These are phyloP conservation scores for Phytophthora litchii DNA, from an alignment of 352 stramenopile genomes.

Conservation along the genomic window DNA sequence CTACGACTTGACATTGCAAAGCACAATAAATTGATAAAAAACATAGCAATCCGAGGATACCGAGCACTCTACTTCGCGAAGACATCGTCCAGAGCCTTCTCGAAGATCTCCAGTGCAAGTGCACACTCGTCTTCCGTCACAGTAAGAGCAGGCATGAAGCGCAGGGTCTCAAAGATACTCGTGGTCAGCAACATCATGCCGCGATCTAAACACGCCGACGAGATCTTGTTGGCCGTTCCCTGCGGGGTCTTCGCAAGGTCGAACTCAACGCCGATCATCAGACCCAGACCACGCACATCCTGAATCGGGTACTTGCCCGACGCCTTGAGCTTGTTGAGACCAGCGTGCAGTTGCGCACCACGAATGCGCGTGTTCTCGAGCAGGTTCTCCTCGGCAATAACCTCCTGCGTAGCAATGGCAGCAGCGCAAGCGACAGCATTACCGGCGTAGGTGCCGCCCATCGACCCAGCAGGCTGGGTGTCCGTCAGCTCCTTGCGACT, in stretches of 20 bases:
- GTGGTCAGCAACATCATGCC: conserved; percentile 93
- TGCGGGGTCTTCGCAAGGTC: conserved; percentile 51
- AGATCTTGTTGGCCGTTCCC: conserved; percentile 77
- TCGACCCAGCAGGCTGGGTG: conserved; percentile 83
- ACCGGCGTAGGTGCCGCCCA: conserved; percentile 93
- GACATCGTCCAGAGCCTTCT: conserved; percentile 57
- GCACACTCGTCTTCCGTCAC: conserved; percentile 79
- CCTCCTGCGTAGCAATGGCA: conserved; percentile 88
- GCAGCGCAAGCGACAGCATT: conserved; percentile 92
- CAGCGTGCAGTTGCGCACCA: conserved; percentile 74
- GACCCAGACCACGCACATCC: conserved; percentile 91
- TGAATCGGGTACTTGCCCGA: conserved; percentile 78
- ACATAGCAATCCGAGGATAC: too few species aligned
- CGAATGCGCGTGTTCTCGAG: conserved; percentile 83
- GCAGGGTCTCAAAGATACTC: conserved; percentile 91
- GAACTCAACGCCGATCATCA: conserved; percentile 95
- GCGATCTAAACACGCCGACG: conserved; percentile 81
- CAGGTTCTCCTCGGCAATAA: conserved; percentile 90
- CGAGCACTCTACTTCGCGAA: conserved; percentile 36
- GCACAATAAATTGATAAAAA: too few species aligned
- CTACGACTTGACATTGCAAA: too few species aligned
- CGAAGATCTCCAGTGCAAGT: conserved; percentile 62
- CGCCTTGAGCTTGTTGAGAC: conserved; percentile 77
- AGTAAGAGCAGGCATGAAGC: conserved; percentile 93
- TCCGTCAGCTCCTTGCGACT: conserved; percentile 90